Conservation (phyloP, 805 yeast species). For the Saccharomyces mikatae region DNA sequence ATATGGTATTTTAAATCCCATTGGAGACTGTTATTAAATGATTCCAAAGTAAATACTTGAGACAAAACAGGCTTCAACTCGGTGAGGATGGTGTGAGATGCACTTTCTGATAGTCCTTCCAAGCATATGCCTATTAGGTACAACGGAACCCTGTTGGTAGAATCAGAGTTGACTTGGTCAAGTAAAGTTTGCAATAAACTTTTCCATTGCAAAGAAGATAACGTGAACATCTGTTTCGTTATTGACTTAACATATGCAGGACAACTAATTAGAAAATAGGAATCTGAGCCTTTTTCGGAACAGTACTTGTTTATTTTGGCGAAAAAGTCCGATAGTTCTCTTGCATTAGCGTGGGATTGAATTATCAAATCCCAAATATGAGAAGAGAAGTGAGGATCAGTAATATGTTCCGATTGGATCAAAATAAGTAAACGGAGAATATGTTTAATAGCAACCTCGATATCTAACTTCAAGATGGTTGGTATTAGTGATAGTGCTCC, state of each 20-base stretch:
- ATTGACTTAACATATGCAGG: constrained; percentile 31
- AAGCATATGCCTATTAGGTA: constrained; percentile 28
- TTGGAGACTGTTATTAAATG: constrained; percentile 12
- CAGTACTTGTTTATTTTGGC: constrained; percentile 35
- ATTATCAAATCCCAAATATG: constrained; percentile 31
- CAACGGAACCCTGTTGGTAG: constrained; percentile 7
- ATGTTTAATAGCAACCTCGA: constrained; percentile 47
- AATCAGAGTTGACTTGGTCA: constrained; percentile 2
- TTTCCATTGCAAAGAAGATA: constrained; percentile 43
- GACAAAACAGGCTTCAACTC: constrained; percentile 19
- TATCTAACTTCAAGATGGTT: constrained; percentile 44
- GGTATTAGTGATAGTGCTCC: constrained; percentile 41
- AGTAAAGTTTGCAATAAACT: constrained; percentile 19
- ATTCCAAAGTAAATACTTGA: constrained; percentile 18
- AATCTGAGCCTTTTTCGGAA: constrained; percentile 1
- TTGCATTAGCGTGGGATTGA: constrained; percentile 43
- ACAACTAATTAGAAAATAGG: constrained; percentile 17
- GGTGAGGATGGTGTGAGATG: constrained; percentile 26
- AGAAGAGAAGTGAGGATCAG: neutral
- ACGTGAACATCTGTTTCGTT: constrained; percentile 34
- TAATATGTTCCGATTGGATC: neutral
- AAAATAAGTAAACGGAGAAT: constrained; percentile 15
- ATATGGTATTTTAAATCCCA: constrained; percentile 45
- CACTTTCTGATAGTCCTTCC: constrained; percentile 33
- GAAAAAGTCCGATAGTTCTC: constrained; percentile 49